Evolutionary conservation across 108 stramenopile species (phyloP).

Genomic region (Fragilariopsis cylindrus): DNA sequence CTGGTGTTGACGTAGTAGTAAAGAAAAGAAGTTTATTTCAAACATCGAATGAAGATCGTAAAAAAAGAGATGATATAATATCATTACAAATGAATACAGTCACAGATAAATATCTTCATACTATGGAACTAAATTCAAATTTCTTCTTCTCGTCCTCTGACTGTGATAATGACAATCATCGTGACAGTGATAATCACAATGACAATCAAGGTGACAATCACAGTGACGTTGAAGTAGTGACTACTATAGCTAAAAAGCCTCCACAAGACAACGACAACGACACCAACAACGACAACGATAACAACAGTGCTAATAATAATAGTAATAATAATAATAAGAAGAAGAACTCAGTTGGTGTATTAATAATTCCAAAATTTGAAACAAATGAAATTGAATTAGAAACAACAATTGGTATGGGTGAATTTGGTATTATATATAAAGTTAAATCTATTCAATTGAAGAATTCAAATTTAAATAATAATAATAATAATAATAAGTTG

Average conservation of each 20-base stretch:
- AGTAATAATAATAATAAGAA: neutral
- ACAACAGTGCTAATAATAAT: neutral
- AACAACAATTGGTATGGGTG: conserved; percentile 37
- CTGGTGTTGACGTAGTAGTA: no score
- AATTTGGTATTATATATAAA: conserved; percentile 29
- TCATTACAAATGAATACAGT: conserved; percentile 15
- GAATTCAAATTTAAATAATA: neutral
- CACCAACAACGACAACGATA: neutral
- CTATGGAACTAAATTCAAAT: conserved; percentile 17
- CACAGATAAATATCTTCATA: conserved; percentile 16
- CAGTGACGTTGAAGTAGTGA: neutral
- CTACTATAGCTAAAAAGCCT: no score
- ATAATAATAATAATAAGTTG: neutral
- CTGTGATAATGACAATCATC: neutral
- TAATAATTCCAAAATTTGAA: conserved; percentile 13
- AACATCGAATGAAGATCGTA: conserved; percentile 3
- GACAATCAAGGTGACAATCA: no score
- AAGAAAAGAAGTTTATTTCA: conserved; percentile 6
- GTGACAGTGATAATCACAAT: no score
- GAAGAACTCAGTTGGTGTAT: neutral
- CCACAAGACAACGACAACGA: neutral
- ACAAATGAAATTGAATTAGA: conserved; percentile 24
- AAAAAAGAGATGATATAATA: conserved; percentile 1
- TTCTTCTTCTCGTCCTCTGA: conserved; percentile 13
- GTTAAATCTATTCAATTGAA: conserved; percentile 17